Evolutionary conservation across 2,329 filamentous ascomycete species (phyloP).

Genomic region (Arachnomyces sp.): DNA sequence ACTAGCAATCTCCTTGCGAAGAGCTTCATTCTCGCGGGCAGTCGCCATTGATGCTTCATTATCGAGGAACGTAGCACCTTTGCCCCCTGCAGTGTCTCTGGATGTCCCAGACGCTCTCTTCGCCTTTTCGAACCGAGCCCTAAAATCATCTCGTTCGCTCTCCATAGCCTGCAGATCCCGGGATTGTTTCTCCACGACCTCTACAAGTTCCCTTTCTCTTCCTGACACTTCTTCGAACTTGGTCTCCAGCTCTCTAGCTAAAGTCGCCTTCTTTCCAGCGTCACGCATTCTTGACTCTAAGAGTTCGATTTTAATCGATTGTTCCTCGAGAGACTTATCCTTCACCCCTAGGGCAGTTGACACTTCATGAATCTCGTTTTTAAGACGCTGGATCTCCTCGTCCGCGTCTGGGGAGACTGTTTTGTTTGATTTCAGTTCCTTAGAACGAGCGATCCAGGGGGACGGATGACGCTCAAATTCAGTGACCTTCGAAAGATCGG

Average conservation of each 20-base stretch:
- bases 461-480: constrained; percentile 70
- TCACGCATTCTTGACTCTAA: constrained; percentile 82
- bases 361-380: constrained; percentile 71
- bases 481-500: constrained; percentile 63
- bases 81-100: constrained; percentile 27
- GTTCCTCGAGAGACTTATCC: constrained; percentile 76
- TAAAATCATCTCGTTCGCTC: constrained; percentile 34
- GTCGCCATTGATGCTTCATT: constrained; percentile 32
- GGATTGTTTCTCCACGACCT: constrained; percentile 27
- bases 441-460: constrained; percentile 77
- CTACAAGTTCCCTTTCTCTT: constrained; percentile 26
- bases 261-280: constrained; percentile 64
- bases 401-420: constrained; percentile 73
- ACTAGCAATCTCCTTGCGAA: constrained; percentile 35
- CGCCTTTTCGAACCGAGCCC: constrained; percentile 34
- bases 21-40: constrained; percentile 37
- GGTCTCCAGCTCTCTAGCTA: constrained; percentile 37
- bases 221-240: constrained; percentile 33
- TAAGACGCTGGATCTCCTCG: constrained; percentile 72
- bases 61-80: constrained; percentile 24
- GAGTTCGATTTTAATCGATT: constrained; percentile 86
- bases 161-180: constrained; percentile 31
- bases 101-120: constrained; percentile 34
- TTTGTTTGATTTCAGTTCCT: constrained; percentile 76
- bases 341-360: constrained; percentile 63